Conservation (phyloP, 768 basidiomycete genomes). For the Termitomyces titanicus region DNA sequence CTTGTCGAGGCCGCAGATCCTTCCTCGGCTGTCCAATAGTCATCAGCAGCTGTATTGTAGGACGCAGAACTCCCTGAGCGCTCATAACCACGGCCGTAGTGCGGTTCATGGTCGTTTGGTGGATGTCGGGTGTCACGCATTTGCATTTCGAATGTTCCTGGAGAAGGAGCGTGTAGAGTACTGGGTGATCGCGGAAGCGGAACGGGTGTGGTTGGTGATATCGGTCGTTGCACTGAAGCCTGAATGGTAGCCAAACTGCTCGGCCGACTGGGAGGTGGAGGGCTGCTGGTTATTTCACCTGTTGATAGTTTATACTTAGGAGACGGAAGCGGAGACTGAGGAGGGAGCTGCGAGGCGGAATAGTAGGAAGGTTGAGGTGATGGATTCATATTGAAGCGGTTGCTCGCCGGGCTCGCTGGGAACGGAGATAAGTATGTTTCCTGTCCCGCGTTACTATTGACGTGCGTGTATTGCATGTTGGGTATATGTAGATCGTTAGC, state of each 20-base stretch:
- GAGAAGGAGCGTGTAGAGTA: slow-evolving; percentile 9
- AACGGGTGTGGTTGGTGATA: slow-evolving; percentile 19
- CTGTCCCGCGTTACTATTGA: slow-evolving; percentile 14
- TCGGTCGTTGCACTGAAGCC: slow-evolving; percentile 19
- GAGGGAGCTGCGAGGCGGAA: slow-evolving; percentile 62
- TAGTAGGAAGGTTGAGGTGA: slow-evolving; percentile 62
- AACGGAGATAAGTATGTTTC: slow-evolving; percentile 25
- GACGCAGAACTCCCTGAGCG: slow-evolving; percentile 38
- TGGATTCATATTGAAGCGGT: slow-evolving; percentile 18
- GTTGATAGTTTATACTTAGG: slow-evolving; percentile 42
- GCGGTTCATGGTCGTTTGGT: slow-evolving; percentile 15
- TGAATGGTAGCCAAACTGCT: slow-evolving; percentile 31
- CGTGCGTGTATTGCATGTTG: slow-evolving; percentile 23
- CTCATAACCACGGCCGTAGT: slow-evolving; percentile 17
- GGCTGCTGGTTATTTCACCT: slow-evolving; percentile 41
- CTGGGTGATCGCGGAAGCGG: slow-evolving; percentile 19
- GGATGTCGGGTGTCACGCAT: slow-evolving; percentile 21
- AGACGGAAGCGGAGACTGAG: slow-evolving; percentile 56
- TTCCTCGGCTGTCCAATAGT: slow-evolving; percentile 31
- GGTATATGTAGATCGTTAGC: slow-evolving; percentile 23
- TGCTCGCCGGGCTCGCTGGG: slow-evolving; percentile 18
- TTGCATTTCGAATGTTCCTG: slow-evolving; percentile 14
- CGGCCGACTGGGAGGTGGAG: slow-evolving; percentile 38
- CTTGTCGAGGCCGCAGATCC: background rate
- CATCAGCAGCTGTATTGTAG: slow-evolving; percentile 43